Conservation (phyloP, 495 filamentous ascomycete species). For the Massariosphaeria phaeospora region DNA sequence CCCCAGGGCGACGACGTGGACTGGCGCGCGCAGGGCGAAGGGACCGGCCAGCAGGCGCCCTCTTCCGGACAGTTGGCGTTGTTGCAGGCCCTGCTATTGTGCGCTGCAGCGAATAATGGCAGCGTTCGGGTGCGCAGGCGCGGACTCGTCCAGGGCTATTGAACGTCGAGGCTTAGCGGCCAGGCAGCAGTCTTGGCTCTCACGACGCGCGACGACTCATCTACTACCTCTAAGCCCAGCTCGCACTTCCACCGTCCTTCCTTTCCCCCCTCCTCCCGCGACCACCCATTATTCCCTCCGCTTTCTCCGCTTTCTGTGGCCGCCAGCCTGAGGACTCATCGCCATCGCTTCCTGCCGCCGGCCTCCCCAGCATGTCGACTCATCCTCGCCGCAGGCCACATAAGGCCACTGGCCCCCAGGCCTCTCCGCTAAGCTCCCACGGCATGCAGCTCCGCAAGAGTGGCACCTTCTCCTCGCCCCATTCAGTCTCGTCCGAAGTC, state of each 20-base stretch:
- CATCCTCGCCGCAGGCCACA: slow-evolving; percentile 40
- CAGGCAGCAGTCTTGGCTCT: slow-evolving; percentile 25
- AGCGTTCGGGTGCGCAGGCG: slow-evolving; percentile 1
- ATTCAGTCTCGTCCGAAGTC: slow-evolving; percentile 41
- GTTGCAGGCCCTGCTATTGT: slow-evolving; percentile 14
- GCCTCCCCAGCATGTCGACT: slow-evolving; percentile 35
- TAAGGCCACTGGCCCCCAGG: slow-evolving; percentile 22
- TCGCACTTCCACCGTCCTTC: slow-evolving; percentile 3
- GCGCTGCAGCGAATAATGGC: slow-evolving; percentile 13
- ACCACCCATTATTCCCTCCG: neutral
- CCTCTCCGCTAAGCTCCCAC: slow-evolving; percentile 32
- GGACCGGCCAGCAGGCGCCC: neutral
- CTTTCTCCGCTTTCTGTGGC: neutral
- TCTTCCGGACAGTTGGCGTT: slow-evolving; percentile 5
- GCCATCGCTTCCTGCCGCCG: slow-evolving; percentile 16
- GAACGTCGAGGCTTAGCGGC: slow-evolving; percentile 17
- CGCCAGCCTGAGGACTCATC: slow-evolving; percentile 27
- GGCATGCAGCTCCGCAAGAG: slow-evolving; percentile 53
- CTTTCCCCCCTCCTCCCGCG: slow-evolving; percentile 1
- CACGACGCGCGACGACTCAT: slow-evolving; percentile 8
- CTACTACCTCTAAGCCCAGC: neutral
- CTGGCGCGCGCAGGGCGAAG: neutral
- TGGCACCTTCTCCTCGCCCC: slow-evolving; percentile 57
- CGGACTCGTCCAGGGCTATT: slow-evolving; percentile 7
- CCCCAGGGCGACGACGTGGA: neutral